phyloP scores from a whole-genome alignment of 2,329 filamentous ascomycete genomes.

The Fusarium acutatum region DNA sequence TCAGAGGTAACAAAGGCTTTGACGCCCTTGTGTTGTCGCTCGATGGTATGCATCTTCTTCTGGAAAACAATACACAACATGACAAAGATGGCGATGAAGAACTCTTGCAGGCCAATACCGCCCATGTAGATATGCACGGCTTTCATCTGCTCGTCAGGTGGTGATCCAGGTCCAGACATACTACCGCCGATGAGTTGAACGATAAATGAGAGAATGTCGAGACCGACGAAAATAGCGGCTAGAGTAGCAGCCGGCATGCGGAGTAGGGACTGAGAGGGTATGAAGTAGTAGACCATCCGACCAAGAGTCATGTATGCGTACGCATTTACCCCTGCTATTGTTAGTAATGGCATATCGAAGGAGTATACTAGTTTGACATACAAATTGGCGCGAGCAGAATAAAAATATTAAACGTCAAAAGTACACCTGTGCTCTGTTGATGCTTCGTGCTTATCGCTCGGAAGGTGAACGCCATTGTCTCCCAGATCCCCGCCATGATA shows the following conservation, averaged over 20 bases:
- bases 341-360: neutral
- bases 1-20: neutral
- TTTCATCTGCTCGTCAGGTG: constrained; percentile 38
- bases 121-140: constrained; percentile 61
- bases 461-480: constrained; percentile 34
- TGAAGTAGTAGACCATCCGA: constrained; percentile 55
- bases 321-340: constrained; percentile 52
- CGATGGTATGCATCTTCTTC: neutral
- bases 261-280: constrained; percentile 49
- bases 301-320: constrained; percentile 58
- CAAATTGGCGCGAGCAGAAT: constrained; percentile 36
- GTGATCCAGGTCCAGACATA: constrained; percentile 38
- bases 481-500: constrained; percentile 47
- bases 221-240: constrained; percentile 50
- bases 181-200: constrained; percentile 48
- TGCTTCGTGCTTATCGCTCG: constrained; percentile 32
- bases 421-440: constrained; percentile 25
- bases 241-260: constrained; percentile 48
- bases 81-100: constrained; percentile 59
- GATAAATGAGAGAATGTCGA: constrained; percentile 50
- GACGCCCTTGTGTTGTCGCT: neutral
- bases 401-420: constrained; percentile 37
- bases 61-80: constrained; percentile 43
- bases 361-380: neutral
- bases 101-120: constrained; percentile 60